These are phyloP conservation scores for Cicer cuneatum DNA, from an alignment of 306 rosid genomes.

Conservation along the genomic window DNA sequence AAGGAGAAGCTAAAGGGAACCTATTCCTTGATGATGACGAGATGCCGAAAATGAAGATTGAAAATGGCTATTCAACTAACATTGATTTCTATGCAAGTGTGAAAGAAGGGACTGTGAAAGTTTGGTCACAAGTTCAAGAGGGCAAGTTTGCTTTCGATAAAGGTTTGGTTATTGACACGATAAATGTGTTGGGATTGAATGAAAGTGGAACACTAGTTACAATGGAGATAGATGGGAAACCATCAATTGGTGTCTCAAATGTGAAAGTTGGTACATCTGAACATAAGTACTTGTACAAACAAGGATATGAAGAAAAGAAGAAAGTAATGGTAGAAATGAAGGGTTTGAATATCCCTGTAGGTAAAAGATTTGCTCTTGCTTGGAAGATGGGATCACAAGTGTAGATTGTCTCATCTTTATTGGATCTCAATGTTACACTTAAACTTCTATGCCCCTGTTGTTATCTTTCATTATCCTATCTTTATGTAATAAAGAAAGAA, in stretches of 20 bases:
- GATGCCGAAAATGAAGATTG: constrained; percentile 74
- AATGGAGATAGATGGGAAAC: constrained; percentile 61
- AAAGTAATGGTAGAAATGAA: constrained; percentile 62
- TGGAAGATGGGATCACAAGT: constrained; percentile 67
- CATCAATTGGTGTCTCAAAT: constrained; percentile 38
- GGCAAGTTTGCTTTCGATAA: constrained; percentile 76
- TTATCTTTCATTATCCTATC: background rate
- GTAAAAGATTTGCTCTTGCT: constrained; percentile 64
- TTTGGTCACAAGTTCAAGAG: constrained; percentile 86
- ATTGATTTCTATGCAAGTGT: constrained; percentile 68
- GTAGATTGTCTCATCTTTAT: constrained; percentile 18
- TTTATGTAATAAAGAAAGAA: constrained; percentile 2
- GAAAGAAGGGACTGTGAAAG: constrained; percentile 60
- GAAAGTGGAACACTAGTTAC: constrained; percentile 54
- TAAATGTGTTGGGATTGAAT: constrained; percentile 73
- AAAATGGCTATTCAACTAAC: constrained; percentile 71
- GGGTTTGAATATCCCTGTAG: constrained; percentile 70
- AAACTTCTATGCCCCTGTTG: background rate
- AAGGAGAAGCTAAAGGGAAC: constrained; percentile 75
- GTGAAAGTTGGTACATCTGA: constrained; percentile 51
- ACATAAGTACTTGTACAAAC: constrained; percentile 46
- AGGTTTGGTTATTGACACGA: constrained; percentile 71
- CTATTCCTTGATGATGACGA: constrained; percentile 85
- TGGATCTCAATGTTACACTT: background rate
- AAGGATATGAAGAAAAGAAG: constrained; percentile 51